Base-by-base conservation (phyloP, 176 grass and related monocot species). In the Rhynchospora breviuscula region DNA sequence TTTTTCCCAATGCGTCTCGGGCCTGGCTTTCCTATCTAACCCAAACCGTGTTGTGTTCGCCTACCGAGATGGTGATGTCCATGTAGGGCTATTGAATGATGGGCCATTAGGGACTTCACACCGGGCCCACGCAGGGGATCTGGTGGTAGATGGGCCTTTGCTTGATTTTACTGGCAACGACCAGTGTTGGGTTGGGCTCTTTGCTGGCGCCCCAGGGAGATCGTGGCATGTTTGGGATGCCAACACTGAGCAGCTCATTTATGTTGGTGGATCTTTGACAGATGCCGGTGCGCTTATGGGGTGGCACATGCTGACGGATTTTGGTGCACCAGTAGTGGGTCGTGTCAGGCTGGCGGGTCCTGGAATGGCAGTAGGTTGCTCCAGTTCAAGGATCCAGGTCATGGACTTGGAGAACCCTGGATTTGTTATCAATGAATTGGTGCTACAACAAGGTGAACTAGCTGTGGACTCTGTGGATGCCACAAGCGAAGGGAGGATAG, bases 161-260 rank as follows among this genome's bases (percentile, higher is more conserved):
- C 66, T 89, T 33, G 87, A 89, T 53, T 89, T 89, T 84, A 13
- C 67, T 1, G 83, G 77, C 7, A 45, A 89, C 58, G 53, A 62
- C 57, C 77, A 46, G 17, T 76, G 83, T 58, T 89, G 87, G 87
- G 77, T 89, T 49, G 87, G 87, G 8, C 66, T 89, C n/a, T 89
- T 89, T 44, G 87, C 87, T 7, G 87, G 87, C 54, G 77, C 81
- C 18, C 83, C 87, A 5, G 78, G 78, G 10, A 67, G 82, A 51
- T 85, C 83, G 0, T 89, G 87, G 87, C 87, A 67, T 68, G 78
- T 89, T n/a, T 89, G 87, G 87, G 78, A 85, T 52, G 87, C 72
- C 26, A 10, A 29, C 22, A 82, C 78, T 8, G 83, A 81, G 66
- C 43, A 77, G 47, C 78, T 89, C 7, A 63, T 89, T 23, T 89